A percentile compares a stretch with the other conserved stretches of the same genome.
phyloP scores from a whole-genome alignment of 179 eudicot genomes.

The Pouteria campechiana region DNA sequence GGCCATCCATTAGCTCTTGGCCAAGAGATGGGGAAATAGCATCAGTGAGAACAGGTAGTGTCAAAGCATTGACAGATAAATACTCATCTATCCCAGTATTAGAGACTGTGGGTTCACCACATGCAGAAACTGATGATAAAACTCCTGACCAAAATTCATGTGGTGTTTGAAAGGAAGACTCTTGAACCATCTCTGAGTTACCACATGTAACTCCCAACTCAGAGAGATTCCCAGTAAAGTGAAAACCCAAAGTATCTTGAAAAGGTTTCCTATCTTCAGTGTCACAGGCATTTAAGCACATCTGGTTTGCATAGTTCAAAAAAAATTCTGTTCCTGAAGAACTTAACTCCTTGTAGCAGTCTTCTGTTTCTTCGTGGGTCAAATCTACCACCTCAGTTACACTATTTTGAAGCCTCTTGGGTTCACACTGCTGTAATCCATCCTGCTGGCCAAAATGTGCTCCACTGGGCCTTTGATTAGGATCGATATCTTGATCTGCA shows the following conservation, averaged over 20 bases:
- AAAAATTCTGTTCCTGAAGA: too few relatives aligned
- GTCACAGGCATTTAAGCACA: constrained; percentile 18
- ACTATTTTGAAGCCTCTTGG: constrained; percentile 8
- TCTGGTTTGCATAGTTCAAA: too few relatives aligned
- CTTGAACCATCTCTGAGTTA: constrained; percentile 24
- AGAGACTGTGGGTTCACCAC: constrained; percentile 6
- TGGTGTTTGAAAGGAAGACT: constrained; percentile 16
- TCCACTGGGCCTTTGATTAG: constrained; percentile 22
- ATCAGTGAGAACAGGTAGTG: constrained; percentile 46
- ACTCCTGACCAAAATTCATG: constrained; percentile 24
- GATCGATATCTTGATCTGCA: constrained; percentile 19
- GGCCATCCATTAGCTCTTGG: constrained; percentile 21
- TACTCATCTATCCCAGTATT: too few relatives aligned
- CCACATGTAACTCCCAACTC: constrained; percentile 10
- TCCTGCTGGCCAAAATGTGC: constrained; percentile 20
- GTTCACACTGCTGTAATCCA: constrained; percentile 11
- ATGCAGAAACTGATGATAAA: constrained; percentile 12
- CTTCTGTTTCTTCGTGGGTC: constrained; percentile 47
- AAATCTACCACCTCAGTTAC: constrained; percentile 47
- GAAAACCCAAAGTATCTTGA: constrained; percentile 12
- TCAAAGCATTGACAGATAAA: too few relatives aligned
- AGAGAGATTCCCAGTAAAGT: constrained; percentile 7
- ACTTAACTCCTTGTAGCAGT: constrained; percentile 13
- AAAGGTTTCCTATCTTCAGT: constrained; percentile 38
- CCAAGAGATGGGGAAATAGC: constrained; percentile 29